These are phyloP conservation scores for Chaetomium sp. DNA, from an alignment of 2,329 filamentous ascomycete genomes.

Conservation along the genomic window DNA sequence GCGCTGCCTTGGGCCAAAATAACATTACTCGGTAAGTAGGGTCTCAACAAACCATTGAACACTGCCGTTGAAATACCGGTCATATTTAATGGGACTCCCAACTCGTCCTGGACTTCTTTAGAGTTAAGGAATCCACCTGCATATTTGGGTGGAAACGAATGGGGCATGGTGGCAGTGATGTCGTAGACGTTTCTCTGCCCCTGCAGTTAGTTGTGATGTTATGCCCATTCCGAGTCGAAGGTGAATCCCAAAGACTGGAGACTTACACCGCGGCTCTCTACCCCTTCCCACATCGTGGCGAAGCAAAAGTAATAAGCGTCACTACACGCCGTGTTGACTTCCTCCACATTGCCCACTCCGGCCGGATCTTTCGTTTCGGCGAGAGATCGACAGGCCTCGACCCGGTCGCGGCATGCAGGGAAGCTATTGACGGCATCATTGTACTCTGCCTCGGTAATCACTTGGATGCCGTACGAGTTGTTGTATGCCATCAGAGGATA, in stretches of 20 bases:
- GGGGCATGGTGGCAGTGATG: conserved; percentile 50
- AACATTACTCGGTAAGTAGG: background rate
- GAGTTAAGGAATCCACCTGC: conserved; percentile 58
- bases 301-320: conserved; percentile 30
- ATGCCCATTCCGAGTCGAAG: background rate
- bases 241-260: background rate
- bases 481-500: conserved; percentile 50
- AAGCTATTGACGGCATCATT: conserved; percentile 27
- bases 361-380: conserved; percentile 25
- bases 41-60: background rate
- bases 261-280: conserved; percentile 19
- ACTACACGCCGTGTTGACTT: conserved; percentile 30
- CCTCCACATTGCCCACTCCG: conserved; percentile 24
- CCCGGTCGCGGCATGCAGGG: conserved; percentile 23
- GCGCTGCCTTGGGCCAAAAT: too few relatives aligned
- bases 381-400: conserved; percentile 25
- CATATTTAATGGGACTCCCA: conserved; percentile 63
- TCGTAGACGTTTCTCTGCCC: conserved; percentile 54
- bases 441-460: conserved; percentile 33
- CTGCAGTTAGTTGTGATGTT: background rate
- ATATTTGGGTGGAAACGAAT: conserved; percentile 54
- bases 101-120: conserved; percentile 53
- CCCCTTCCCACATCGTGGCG: conserved; percentile 18
- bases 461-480: conserved; percentile 43
- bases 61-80: conserved; percentile 48